Conservation (phyloP, 305 asterid genomes). For the Fraxinus velutina region DNA sequence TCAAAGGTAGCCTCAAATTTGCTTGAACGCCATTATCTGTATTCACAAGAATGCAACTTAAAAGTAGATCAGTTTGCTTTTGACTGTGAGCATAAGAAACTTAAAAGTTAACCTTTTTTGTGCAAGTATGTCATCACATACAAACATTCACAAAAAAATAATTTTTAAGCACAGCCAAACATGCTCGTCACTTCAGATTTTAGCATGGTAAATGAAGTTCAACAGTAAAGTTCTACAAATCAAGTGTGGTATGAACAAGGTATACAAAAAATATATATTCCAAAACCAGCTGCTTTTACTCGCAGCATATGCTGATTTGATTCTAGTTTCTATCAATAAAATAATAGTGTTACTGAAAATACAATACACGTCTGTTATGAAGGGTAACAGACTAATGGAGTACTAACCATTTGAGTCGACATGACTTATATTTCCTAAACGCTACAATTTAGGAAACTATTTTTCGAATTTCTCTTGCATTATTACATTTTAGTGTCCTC, state of each 20-base stretch:
- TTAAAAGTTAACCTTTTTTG: neutral
- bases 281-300: conserved; percentile 9
- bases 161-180: neutral
- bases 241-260: neutral
- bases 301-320: conserved; percentile 6
- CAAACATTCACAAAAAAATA: neutral
- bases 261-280: neutral
- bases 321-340: conserved; percentile 23
- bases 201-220: neutral
- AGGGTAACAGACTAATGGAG: neutral
- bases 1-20: neutral
- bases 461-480: neutral
- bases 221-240: neutral
- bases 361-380: conserved; percentile 25
- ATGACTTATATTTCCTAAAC: conserved; percentile 26
- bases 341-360: conserved; percentile 10
- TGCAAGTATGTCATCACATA: neutral
- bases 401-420: neutral
- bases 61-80: neutral
- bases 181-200: neutral
- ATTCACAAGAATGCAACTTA: neutral
- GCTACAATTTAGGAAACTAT: conserved; percentile 14
- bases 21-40: neutral
- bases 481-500: neutral
- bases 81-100: neutral